A percentile compares a stretch with the other conserved stretches of the same genome.
phyloP scores from a whole-genome alignment of 164 flowering plant genomes.

The Vitis labrusca region DNA sequence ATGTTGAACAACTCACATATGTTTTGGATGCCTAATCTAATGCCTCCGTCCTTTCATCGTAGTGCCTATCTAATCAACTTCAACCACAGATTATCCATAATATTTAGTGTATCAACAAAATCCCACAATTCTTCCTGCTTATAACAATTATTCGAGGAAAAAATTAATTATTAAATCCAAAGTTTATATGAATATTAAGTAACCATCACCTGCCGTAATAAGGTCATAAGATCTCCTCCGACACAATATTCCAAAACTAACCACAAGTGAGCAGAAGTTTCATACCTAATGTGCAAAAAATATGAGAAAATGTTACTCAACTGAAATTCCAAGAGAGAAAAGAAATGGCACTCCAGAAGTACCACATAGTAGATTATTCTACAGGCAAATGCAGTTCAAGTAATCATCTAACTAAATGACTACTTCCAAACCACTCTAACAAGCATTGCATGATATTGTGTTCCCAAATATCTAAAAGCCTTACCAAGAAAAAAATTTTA shows the following conservation, averaged over 20 bases:
- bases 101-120: neutral
- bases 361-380: neutral
- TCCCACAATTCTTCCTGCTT: neutral
- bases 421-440: neutral
- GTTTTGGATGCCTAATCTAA: neutral
- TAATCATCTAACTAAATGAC: neutral
- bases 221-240: constrained; percentile 91
- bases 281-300: constrained; percentile 59
- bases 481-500: constrained; percentile 88
- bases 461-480: constrained; percentile 11
- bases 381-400: neutral
- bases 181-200: neutral
- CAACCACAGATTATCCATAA: neutral
- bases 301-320: neutral
- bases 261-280: constrained; percentile 96
- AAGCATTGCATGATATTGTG: neutral
- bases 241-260: constrained; percentile 96
- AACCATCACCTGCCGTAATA: constrained; percentile 68
- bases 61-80: neutral
- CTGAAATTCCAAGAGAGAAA: neutral
- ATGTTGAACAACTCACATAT: neutral
- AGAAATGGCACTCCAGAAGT: neutral
- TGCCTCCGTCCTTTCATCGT: neutral
- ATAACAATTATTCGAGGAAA: no score
- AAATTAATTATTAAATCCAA: no score